Conservation (phyloP, 148 eudicot species). For the Rhododendron ferrugineum region DNA sequence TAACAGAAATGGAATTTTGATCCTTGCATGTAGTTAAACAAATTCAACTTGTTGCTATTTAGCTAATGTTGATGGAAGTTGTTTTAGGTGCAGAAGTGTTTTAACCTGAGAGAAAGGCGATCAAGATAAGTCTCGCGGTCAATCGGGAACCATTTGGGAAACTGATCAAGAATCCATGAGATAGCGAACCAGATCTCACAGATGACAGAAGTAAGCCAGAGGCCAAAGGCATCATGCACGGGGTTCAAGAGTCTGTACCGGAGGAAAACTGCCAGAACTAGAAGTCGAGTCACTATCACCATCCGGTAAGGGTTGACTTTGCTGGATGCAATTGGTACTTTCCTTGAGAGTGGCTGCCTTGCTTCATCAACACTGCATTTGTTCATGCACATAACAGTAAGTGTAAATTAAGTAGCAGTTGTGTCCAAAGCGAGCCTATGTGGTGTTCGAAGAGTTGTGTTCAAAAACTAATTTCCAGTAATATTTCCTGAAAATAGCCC, state of each 20-base stretch:
- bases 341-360: conserved; percentile 93
- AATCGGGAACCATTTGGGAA: conserved; percentile 98
- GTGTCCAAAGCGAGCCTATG: not conserved
- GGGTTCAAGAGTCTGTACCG: conserved; percentile 90
- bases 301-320: conserved; percentile 93
- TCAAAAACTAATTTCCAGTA: not conserved
- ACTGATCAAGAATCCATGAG: conserved; percentile 99
- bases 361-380: conserved; percentile 72
- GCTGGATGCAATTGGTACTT: conserved; percentile 96
- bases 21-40: not conserved
- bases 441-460: not conserved
- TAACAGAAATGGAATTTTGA: not conserved
- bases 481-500: not conserved
- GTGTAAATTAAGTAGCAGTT: not conserved
- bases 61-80: not conserved
- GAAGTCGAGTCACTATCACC: conserved; percentile 80
- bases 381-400: not conserved
- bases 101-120: conserved; percentile 94
- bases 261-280: conserved; percentile 73
- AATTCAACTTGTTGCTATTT: not conserved
- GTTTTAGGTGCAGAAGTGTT: not conserved
- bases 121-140: conserved; percentile 97
- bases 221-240: conserved; percentile 87
- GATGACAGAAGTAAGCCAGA: conserved; percentile 87
- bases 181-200: conserved; percentile 98